phyloP scores from a whole-genome alignment of 805 yeast genomes.

The Barnettozyma sucrosica region DNA sequence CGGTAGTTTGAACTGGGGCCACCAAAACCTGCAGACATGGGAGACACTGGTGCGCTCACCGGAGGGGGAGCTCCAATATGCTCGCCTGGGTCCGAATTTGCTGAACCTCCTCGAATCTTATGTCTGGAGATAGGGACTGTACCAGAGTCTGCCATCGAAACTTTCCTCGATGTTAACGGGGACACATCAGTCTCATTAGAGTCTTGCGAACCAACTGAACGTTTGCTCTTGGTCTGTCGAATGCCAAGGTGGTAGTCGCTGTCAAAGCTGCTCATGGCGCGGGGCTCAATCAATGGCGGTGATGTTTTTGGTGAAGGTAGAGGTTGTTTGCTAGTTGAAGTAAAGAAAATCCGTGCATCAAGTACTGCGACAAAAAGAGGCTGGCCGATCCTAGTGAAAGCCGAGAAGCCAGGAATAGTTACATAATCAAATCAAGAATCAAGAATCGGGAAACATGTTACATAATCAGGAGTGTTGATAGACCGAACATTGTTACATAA shows the following conservation, averaged over 20 bases:
- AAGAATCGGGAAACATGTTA: too few species aligned
- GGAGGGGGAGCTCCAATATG: background rate
- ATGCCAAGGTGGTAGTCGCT: conserved; percentile 11
- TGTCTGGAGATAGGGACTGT: background rate
- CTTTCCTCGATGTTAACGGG: conserved; percentile 19
- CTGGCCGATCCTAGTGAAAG: too few species aligned
- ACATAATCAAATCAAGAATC: too few species aligned
- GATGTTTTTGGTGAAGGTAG: background rate
- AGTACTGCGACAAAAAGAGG: too few species aligned
- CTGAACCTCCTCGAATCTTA: background rate
- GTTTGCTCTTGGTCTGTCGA: conserved; percentile 8
- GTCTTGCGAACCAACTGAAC: conserved; percentile 14
- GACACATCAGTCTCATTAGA: conserved; percentile 18
- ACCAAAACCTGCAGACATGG: conserved; percentile 1
- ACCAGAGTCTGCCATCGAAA: conserved; percentile 20
- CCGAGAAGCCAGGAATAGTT: background rate
- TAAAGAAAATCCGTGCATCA: too few species aligned
- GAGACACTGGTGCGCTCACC: background rate
- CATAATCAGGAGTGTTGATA: too few species aligned
- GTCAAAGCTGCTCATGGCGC: conserved; percentile 6
- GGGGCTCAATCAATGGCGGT: background rate
- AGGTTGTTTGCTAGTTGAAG: background rate
- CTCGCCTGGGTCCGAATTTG: background rate
- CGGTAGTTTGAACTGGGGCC: conserved; percentile 22
- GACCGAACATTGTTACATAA: background rate